Evolutionary conservation across 345 rosid species (phyloP).

Genomic region (Barbarea vulgaris): DNA sequence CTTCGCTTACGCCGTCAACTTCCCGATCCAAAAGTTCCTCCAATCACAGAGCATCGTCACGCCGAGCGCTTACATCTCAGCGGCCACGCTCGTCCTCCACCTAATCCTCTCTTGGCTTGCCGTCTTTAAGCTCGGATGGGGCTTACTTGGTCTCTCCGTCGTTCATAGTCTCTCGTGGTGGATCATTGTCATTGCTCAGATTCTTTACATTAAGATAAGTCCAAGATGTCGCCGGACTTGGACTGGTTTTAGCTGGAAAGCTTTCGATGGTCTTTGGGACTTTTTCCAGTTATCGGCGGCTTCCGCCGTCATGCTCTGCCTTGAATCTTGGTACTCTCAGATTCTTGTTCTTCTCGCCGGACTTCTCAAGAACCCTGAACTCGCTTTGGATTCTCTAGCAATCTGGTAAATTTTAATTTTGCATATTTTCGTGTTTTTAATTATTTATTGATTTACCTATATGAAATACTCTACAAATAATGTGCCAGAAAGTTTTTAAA

Average conservation of each 20-base stretch:
- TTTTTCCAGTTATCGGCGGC: conserved; percentile 59
- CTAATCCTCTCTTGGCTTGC: conserved; percentile 56
- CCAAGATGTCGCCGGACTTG: conserved; percentile 53
- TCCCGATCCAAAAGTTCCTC: conserved; percentile 67
- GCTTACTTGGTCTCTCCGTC: conserved; percentile 52
- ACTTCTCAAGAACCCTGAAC: conserved; percentile 58
- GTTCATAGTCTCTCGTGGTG: conserved; percentile 64
- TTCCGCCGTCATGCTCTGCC: conserved; percentile 66
- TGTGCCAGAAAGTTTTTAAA: background rate
- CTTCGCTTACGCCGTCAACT: conserved; percentile 66
- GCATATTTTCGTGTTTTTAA: background rate
- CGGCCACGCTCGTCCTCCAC: conserved; percentile 47
- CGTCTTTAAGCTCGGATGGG: conserved; percentile 47
- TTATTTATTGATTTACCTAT: background rate
- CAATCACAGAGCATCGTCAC: conserved; percentile 66
- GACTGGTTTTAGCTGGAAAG: conserved; percentile 56
- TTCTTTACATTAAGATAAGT: conserved; percentile 54
- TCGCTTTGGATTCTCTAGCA: conserved; percentile 60
- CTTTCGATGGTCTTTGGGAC: conserved; percentile 55
- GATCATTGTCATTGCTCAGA: conserved; percentile 55
- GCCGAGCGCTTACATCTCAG: conserved; percentile 73
- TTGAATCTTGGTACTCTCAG: conserved; percentile 67
- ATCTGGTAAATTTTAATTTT: conserved; percentile 42
- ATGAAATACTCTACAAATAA: background rate
- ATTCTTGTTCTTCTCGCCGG: conserved; percentile 65